These are phyloP conservation scores for Cercospora brassicicola DNA, from an alignment of 2,329 filamentous ascomycete genomes.

Conservation along the genomic window DNA sequence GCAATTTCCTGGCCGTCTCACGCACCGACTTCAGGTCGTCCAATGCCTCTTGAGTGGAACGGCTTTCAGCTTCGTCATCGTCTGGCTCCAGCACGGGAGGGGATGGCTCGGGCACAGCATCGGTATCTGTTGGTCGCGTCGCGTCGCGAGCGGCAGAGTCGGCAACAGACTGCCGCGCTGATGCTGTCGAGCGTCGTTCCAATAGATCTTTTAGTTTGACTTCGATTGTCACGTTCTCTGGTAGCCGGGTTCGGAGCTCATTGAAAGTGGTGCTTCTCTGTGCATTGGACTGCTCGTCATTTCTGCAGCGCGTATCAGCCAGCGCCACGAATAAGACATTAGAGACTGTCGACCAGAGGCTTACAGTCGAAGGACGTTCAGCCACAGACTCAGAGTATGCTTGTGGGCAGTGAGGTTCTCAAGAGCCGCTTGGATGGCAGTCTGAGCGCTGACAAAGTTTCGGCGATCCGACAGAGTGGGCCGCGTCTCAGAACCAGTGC, in stretches of 20 bases:
- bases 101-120: background rate
- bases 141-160: background rate
- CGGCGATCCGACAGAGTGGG: background rate
- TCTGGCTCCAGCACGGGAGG: background rate
- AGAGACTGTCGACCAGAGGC: background rate
- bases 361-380: background rate
- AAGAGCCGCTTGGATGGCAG: background rate
- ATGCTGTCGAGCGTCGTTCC: background rate
- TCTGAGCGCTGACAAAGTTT: background rate
- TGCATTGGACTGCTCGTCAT: background rate
- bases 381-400: conserved; percentile 4
- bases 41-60: background rate
- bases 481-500: background rate
- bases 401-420: conserved; percentile 8
- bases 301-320: background rate
- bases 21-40: background rate
- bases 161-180: background rate
- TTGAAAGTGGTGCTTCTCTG: background rate
- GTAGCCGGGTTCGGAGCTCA: background rate
- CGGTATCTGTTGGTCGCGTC: background rate
- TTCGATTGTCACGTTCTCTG: conserved; percentile 2
- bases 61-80: background rate
- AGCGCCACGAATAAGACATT: background rate
- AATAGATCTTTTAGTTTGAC: background rate
- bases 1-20: background rate